Percentiles rank a stretch among this genome's conserved stretches.
Conservation (phyloP, 495 filamentous ascomycete species). For the Talaromyces trachyspermus region DNA sequence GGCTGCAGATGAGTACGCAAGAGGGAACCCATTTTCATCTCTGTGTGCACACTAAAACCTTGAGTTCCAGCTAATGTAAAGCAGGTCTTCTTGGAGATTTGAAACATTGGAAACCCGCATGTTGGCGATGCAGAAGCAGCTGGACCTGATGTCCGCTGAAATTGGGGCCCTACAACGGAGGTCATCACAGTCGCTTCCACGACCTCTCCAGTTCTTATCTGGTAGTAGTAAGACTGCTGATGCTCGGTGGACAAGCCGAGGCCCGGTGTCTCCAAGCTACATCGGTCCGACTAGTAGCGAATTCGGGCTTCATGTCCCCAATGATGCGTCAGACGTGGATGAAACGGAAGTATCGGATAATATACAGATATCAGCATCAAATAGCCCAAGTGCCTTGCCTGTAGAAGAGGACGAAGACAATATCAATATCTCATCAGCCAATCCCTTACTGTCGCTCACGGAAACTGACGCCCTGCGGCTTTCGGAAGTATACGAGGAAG, state of each 20-base stretch:
- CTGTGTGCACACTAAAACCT: too few species aligned
- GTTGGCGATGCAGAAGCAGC: slow-evolving; percentile 24
- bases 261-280: slow-evolving; percentile 5
- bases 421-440: slow-evolving; percentile 26
- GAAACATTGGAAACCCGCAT: slow-evolving; percentile 23
- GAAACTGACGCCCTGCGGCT: slow-evolving; percentile 63
- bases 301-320: slow-evolving; percentile 25
- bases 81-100: slow-evolving; percentile 19
- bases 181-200: background rate
- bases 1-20: background rate
- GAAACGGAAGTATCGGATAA: slow-evolving; percentile 1
- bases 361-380: background rate
- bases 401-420: background rate
- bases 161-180: slow-evolving; percentile 18
- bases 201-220: background rate
- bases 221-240: background rate
- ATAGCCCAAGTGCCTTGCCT: background rate
- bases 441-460: slow-evolving; percentile 57
- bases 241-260: slow-evolving; percentile 3
- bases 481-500: slow-evolving; percentile 66
- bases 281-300: background rate
- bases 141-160: slow-evolving; percentile 25
- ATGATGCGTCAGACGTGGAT: slow-evolving; percentile 3
- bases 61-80: too few species aligned
- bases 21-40: too few species aligned